Base-by-base conservation (phyloP, 352 stramenopile genomes). In the Pythium rhizo-oryzae region DNA sequence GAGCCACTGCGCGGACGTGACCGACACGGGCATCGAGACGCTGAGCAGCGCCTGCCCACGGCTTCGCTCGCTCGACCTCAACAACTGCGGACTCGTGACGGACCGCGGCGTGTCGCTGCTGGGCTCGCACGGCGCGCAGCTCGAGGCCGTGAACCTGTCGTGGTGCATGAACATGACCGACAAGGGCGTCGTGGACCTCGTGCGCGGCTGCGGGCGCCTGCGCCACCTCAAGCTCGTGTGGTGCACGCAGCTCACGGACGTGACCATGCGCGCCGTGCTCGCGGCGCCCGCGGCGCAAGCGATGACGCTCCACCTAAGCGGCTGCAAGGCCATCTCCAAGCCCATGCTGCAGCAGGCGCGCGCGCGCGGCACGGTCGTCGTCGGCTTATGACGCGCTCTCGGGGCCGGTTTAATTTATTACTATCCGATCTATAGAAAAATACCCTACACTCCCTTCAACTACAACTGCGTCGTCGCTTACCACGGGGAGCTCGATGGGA, bases 161-260 rank as follows among this genome's bases (percentile, higher is more conserved):
- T 96, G 89, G 89, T 95, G 87, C 72, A 89, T 94, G 76, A 94
- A 95, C 74, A 91, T 96, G 62, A 96, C 89, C 12, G 89, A 96
- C 78, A 90, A 92, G 65, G 85, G 87, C 54, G 76, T 94, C 35
- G 74, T 84, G 62, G 81, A 89, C 62, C 50, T 96, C 28, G 84
- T 84, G 30, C 72, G 72, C n/a, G 79, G 77, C 25, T 96, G 85
- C 52, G 67, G 76, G n/a, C 65, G 80, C 25, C 74, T 94, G 30
- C 65, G 80, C 19, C 83, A 93, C 47, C 62, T 93, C 67, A 75
- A 85, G 63, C 59, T 96, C 18, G 84, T 93, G 39, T 96, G 85
- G 84, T 96, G 88, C 65, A 93, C 81, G 64, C 86, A 94, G 72
- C 78, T 96, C 43, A 94, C 88, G 1, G 79, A 93, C 67, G 78